A percentile compares a stretch with the other conserved stretches of the same genome.
These are phyloP conservation scores for Scleroderma citrinum DNA, from an alignment of 768 basidiomycete genomes.

Conservation along the genomic window DNA sequence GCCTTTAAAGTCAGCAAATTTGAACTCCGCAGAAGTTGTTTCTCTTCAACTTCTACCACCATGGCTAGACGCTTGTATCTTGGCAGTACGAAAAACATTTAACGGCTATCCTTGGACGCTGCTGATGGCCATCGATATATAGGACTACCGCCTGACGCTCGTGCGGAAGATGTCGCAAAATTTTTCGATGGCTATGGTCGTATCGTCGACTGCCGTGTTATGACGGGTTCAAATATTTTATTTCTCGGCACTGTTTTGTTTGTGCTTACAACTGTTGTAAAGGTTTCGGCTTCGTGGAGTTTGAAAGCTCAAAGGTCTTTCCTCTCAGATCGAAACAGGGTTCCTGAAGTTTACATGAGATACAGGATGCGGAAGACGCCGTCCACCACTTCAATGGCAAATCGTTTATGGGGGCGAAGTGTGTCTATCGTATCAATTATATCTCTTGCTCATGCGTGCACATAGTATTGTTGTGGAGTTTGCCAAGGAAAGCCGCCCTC, in stretches of 20 bases:
- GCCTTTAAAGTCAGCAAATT: slow-evolving; percentile 22
- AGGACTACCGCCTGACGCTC: slow-evolving; percentile 83
- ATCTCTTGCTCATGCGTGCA: background rate
- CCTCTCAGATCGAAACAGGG: background rate
- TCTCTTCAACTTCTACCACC: slow-evolving; percentile 30
- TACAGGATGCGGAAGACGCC: slow-evolving; percentile 92
- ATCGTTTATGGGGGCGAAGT: slow-evolving; percentile 81
- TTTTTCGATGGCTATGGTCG: slow-evolving; percentile 89
- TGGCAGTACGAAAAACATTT: slow-evolving; percentile 53
- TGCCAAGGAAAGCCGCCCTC: slow-evolving; percentile 86
- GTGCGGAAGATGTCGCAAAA: slow-evolving; percentile 78
- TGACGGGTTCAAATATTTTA: slow-evolving; percentile 69
- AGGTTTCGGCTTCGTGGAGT: slow-evolving; percentile 98
- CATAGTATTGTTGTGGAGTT: slow-evolving; percentile 91
- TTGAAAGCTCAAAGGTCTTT: slow-evolving; percentile 71
- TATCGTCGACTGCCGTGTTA: slow-evolving; percentile 87
- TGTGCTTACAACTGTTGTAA: background rate
- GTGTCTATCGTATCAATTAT: background rate
- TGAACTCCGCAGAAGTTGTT: slow-evolving; percentile 25
- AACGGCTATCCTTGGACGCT: slow-evolving; percentile 1
- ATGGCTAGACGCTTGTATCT: slow-evolving; percentile 87
- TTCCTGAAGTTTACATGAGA: slow-evolving; percentile 9
- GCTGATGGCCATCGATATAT: slow-evolving; percentile 1
- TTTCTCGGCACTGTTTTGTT: background rate
- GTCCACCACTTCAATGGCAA: slow-evolving; percentile 84